Evolutionary conservation across 495 filamentous ascomycete genomes (phyloP).

Genomic region (Aspergillus ellipticus): DNA sequence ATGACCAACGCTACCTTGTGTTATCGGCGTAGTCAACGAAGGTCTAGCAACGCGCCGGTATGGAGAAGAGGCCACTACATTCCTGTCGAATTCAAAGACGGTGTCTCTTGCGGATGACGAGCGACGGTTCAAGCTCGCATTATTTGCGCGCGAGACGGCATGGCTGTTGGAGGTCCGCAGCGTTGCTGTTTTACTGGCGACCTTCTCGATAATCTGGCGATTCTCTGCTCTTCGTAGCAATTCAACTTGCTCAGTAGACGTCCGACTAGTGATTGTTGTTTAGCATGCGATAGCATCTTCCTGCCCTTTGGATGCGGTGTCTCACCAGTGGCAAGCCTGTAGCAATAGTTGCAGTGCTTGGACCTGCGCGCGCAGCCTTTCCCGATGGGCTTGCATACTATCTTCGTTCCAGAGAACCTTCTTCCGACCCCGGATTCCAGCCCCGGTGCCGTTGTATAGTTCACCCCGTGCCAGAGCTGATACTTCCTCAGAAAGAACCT

Average conservation of each 20-base stretch:
- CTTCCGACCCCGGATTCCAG: constrained; percentile 24
- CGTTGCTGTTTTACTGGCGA: constrained; percentile 39
- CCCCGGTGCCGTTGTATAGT: constrained; percentile 4
- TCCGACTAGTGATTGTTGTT: constrained; percentile 19
- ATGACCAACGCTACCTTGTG: constrained; percentile 2
- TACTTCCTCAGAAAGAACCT: constrained; percentile 38
- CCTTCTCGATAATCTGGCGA: constrained; percentile 36
- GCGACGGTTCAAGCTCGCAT: constrained; percentile 28
- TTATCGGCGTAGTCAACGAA: constrained; percentile 11
- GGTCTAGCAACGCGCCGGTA: constrained; percentile 27
- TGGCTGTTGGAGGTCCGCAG: constrained; percentile 30
- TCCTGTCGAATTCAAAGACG: constrained; percentile 33
- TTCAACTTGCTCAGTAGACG: constrained; percentile 31
- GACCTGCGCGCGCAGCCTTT: constrained; percentile 38
- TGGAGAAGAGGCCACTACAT: constrained; percentile 23
- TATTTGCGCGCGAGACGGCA: constrained; percentile 22
- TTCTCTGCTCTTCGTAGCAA: constrained; percentile 34
- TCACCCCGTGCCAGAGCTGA: constrained; percentile 25
- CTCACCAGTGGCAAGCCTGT: constrained; percentile 44
- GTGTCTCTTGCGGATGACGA: constrained; percentile 27
- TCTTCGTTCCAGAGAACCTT: constrained; percentile 42
- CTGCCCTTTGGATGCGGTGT: neutral
- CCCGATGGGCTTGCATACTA: constrained; percentile 37
- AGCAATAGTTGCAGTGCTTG: constrained; percentile 42
- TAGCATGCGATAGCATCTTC: neutral